Evolutionary conservation across 495 filamentous ascomycete species (phyloP).

Genomic region (Baudoinia panamericana): DNA sequence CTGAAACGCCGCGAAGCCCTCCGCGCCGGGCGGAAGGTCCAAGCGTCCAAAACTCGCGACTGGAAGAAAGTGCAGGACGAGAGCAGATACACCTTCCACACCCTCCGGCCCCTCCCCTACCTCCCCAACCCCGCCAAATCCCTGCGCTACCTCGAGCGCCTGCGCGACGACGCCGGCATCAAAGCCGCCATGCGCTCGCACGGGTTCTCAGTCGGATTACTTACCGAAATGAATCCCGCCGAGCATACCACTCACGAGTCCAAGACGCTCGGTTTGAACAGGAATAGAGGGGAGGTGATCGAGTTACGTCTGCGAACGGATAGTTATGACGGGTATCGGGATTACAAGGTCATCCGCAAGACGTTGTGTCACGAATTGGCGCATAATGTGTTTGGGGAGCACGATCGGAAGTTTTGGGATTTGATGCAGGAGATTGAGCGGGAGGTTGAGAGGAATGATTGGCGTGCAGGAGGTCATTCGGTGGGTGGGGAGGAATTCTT

Average conservation of each 20-base stretch:
- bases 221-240: constrained; percentile 90
- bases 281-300: constrained; percentile 80
- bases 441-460: constrained; percentile 72
- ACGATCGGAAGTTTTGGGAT: constrained; percentile 82
- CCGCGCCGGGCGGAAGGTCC: constrained; percentile 27
- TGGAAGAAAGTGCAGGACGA: constrained; percentile 40
- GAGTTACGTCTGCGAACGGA: constrained; percentile 84
- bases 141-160: constrained; percentile 58
- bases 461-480: constrained; percentile 49
- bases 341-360: constrained; percentile 79
- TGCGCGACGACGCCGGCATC: constrained; percentile 77
- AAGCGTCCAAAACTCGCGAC: constrained; percentile 27
- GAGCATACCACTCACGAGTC: constrained; percentile 68
- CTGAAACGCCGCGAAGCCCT: constrained; percentile 31
- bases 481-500: constrained; percentile 60
- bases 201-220: constrained; percentile 69
- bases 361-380: constrained; percentile 92
- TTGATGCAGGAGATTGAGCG: constrained; percentile 71
- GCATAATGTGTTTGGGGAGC: constrained; percentile 74
- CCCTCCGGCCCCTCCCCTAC: constrained; percentile 60
- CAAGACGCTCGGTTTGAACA: constrained; percentile 74
- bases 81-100: constrained; percentile 66
- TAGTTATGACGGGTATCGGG: constrained; percentile 82
- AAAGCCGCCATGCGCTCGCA: constrained; percentile 67
- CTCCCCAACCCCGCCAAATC: constrained; percentile 60